Evolutionary conservation across 805 yeast species (phyloP), one percentile per base, ranked within the genome.

Genomic region (Starmera caribaea): DNA sequence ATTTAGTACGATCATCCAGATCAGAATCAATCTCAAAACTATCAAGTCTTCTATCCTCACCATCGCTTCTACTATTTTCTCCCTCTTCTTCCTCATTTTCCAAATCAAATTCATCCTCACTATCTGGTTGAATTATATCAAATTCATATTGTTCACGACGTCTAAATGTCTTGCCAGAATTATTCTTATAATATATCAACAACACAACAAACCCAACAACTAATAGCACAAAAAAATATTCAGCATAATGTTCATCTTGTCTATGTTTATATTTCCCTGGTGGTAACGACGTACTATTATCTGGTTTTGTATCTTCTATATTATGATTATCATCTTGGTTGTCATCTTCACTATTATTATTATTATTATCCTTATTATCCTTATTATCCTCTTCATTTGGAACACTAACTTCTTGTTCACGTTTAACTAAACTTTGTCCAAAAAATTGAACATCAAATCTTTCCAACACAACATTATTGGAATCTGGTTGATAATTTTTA

Each of bases 381-480:
- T 3, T 5, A 21, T 21, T 3, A 21, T 21, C 26, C 4, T 21
- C 26, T 21, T 2, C 26, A 21, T 7, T 7, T 21, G 26, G 6
- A 7, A 7, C 26, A 21, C 21, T 65, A 34, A 62, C 66, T 26
- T 51, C 55, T 8, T 46, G 50, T 35, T 56, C 63, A 33, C 57
- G 62, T 33, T 59, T 63, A 81, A 35, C 69, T 61, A 50, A 70
- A 86, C 58, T 76, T 73, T 12, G 72, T 51, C 98, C 98, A 69
- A 84, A 92, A 12, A 89, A 63, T 34, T 77, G 74, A 54, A 92
- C 58, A 55, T 78, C 81, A 94, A 96, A 92, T 50, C 72, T 66
- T 34, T 71, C 61, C 33, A 92, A 68, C 1, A 52, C 61, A 3
- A 70, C 58, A 2, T 55, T 53, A 41, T 65, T 63, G 6, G 26